Evolutionary conservation across 495 filamentous ascomycete genomes (phyloP).

Genomic region (Viridothelium virens): DNA sequence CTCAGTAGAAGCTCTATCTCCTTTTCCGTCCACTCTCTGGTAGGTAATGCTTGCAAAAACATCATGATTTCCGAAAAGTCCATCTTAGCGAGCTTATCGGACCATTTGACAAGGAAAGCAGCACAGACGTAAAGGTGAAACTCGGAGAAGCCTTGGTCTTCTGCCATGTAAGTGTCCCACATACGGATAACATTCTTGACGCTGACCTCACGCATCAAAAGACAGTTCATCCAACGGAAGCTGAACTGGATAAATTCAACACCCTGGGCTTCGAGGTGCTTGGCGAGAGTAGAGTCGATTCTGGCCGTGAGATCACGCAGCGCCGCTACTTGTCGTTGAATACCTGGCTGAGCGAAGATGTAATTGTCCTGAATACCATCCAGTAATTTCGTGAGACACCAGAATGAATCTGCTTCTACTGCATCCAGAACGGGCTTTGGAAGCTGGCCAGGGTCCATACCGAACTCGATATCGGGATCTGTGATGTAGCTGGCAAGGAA

Average conservation of each 20-base stretch:
- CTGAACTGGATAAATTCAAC: slow-evolving; percentile 99
- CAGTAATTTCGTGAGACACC: slow-evolving; percentile 92
- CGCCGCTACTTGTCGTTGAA: slow-evolving; percentile 84
- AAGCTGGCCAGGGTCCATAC: slow-evolving; percentile 93
- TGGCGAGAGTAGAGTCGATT: slow-evolving; percentile 77
- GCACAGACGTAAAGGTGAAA: slow-evolving; percentile 98
- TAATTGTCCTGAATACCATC: slow-evolving; percentile 99
- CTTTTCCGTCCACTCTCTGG: slow-evolving; percentile 93
- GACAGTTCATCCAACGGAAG: slow-evolving; percentile 99
- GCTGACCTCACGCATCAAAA: slow-evolving; percentile 94
- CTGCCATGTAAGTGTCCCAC: slow-evolving; percentile 99
- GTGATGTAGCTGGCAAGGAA: slow-evolving; percentile 92
- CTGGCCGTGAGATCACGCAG: slow-evolving; percentile 80
- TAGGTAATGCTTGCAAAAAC: slow-evolving; percentile 93
- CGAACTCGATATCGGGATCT: slow-evolving; percentile 80
- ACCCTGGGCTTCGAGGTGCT: slow-evolving; percentile 78
- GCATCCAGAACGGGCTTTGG: slow-evolving; percentile 88
- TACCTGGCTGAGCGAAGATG: slow-evolving; percentile 93
- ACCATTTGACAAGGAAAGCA: slow-evolving; percentile 98
- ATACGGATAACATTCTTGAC: slow-evolving; percentile 94
- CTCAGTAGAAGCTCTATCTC: slow-evolving; percentile 92
- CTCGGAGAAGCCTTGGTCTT: slow-evolving; percentile 95
- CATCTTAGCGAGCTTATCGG: slow-evolving; percentile 89
- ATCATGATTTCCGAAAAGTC: slow-evolving; percentile 97
- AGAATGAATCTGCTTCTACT: slow-evolving; percentile 95